Evolutionary conservation across 2,329 filamentous ascomycete genomes (phyloP), one percentile per base, ranked within the genome.

Genomic region (Magnaporthales sp.): DNA sequence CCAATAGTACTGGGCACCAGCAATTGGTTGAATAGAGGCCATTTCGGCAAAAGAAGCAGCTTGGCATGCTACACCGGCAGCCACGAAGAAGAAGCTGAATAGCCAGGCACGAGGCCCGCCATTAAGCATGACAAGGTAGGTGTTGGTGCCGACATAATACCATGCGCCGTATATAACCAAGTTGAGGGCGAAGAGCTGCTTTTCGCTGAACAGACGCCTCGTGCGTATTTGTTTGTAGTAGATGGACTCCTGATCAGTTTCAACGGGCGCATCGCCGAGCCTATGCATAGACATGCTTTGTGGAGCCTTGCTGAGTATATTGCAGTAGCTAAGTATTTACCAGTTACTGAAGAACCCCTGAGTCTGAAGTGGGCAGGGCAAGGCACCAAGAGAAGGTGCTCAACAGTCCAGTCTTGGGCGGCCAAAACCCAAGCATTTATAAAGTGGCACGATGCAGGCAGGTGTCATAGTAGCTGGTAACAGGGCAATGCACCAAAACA

Each of bases 1-100:
- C 78, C 78, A 80, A 68, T 79, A 77, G 67, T 80, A 80, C 68
- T 79, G 78, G 3, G 77, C 78, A 11, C 77, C 78, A 0, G 78
- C 78, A 46, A 79, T 74, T 3, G 77, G 77, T 19, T 74, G 73
- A 69, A 79, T 78, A 0, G 78, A 78, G 1, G 75, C 75, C 72
- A 80, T 71, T 68, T 80, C 78, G 7, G 75, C 78, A 51, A 80
- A 71, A 1, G 77, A 78, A 4, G 71, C 72, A 11, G 73, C 71
- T 61, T 76, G 74, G 7, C 70, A 69, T 7, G 76, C 68, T n/a
- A 72, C 71, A 32, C 75, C 76, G 31, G 69, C 65, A 64, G 74
- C 67, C 3, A 74, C 73, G 24, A 75, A 69, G 63, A 76, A 62
- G 63, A 73, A 72, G 66, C 74, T 74, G 71, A 74, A 77, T 30